Conservation (phyloP, 345 rosid species). For the Linum tenue region DNA sequence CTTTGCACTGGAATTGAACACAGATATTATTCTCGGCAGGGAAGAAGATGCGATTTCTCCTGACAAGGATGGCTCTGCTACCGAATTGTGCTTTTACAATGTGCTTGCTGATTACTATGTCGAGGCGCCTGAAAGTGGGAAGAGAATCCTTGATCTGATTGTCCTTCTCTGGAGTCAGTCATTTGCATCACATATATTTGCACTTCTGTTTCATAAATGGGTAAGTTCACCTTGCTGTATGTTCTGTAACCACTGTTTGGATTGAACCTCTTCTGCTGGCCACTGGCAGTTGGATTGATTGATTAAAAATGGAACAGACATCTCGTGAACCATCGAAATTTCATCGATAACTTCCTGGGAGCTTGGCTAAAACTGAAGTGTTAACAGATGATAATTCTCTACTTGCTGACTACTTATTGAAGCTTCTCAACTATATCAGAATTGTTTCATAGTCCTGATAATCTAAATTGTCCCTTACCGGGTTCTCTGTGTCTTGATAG, state of each 20-base stretch:
- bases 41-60: conserved; percentile 56
- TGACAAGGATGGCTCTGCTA: conserved; percentile 30
- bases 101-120: conserved; percentile 89
- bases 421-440: no score
- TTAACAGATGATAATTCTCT: not conserved
- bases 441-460: no score
- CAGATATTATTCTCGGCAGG: conserved; percentile 68
- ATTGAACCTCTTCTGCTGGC: not conserved
- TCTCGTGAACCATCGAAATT: not conserved
- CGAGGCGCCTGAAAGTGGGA: conserved; percentile 53
- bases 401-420: not conserved
- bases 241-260: not conserved
- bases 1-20: conserved; percentile 29
- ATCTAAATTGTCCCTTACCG: no score
- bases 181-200: conserved; percentile 78
- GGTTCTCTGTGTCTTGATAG: no score
- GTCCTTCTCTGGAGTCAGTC: conserved; percentile 98
- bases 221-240: conserved; percentile 28
- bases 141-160: conserved; percentile 69
- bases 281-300: conserved; percentile 1
- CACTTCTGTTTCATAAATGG: conserved; percentile 92
- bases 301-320: not conserved
- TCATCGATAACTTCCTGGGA: no score
- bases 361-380: no score
- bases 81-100: conserved; percentile 68